These are phyloP conservation scores for Phialocephala subalpina DNA, from an alignment of 2,329 filamentous ascomycete species.

Conservation along the genomic window DNA sequence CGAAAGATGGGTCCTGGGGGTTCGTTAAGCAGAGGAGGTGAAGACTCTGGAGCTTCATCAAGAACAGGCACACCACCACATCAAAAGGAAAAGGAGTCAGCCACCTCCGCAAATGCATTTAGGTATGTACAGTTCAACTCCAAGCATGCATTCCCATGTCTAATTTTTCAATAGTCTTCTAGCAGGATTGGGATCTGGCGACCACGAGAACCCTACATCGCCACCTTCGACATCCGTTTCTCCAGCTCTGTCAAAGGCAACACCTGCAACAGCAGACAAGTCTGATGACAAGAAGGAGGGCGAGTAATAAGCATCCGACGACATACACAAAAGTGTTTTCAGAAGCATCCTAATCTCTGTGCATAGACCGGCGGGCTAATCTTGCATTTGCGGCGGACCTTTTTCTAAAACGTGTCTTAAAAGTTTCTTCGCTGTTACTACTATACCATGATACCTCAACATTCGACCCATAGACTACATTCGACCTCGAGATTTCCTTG, in stretches of 20 bases:
- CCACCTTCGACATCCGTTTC: constrained; percentile 75
- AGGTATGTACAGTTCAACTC: constrained; percentile 68
- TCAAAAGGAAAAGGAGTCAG: constrained; percentile 67
- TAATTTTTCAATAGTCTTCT: constrained; percentile 55
- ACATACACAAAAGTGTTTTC: constrained; percentile 48
- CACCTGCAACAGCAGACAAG: constrained; percentile 55
- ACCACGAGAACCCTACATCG: constrained; percentile 70
- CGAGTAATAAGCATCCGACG: constrained; percentile 47
- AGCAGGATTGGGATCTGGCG: constrained; percentile 56
- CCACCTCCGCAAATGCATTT: constrained; percentile 87
- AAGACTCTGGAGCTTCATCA: constrained; percentile 88
- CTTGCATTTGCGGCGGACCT: constrained; percentile 53
- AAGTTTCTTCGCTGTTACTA: constrained; percentile 51
- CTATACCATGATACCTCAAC: constrained; percentile 54
- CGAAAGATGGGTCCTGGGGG: constrained; percentile 80
- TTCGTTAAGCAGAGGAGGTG: constrained; percentile 74
- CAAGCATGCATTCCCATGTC: constrained; percentile 15
- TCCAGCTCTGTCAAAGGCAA: constrained; percentile 69
- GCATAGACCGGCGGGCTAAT: constrained; percentile 53
- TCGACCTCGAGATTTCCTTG: constrained; percentile 44
- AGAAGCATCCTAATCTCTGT: constrained; percentile 51
- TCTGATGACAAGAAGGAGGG: constrained; percentile 58
- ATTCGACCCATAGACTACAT: constrained; percentile 46
- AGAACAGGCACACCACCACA: constrained; percentile 88
- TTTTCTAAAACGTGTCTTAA: constrained; percentile 51